These are phyloP conservation scores for Penicillium freii DNA, from an alignment of 2,329 filamentous ascomycete species.

Conservation along the genomic window DNA sequence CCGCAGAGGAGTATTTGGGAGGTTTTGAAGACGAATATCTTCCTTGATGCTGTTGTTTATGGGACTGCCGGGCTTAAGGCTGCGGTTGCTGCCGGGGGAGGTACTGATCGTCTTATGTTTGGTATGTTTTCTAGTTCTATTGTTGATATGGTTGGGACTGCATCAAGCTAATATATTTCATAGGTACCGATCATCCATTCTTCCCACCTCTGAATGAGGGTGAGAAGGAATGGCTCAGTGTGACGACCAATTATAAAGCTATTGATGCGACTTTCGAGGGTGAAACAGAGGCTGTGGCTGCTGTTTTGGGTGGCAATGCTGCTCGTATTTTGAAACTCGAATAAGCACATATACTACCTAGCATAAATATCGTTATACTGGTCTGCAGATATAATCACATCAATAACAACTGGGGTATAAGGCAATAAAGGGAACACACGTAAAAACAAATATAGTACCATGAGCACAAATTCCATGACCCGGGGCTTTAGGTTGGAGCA, in stretches of 20 bases:
- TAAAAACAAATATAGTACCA: not conserved
- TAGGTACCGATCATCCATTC: slow-evolving; percentile 48
- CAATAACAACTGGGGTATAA: not conserved
- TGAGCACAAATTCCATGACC: not conserved
- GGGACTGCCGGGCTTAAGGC: slow-evolving; percentile 62
- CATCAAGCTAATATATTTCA: slow-evolving; percentile 4
- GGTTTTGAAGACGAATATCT: slow-evolving; percentile 71
- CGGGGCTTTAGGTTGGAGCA: not conserved
- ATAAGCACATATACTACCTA: slow-evolving; percentile 2
- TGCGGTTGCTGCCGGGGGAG: slow-evolving; percentile 68
- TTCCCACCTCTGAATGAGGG: slow-evolving; percentile 42
- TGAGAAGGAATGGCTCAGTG: slow-evolving; percentile 45
- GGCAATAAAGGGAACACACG: not conserved
- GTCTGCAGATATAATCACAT: not conserved
- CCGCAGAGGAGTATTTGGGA: slow-evolving; percentile 62
- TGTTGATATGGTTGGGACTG: not conserved
- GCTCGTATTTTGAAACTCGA: slow-evolving; percentile 42
- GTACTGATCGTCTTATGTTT: slow-evolving; percentile 43
- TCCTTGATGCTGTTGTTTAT: slow-evolving; percentile 68
- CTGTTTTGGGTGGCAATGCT: slow-evolving; percentile 47
- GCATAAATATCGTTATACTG: not conserved
- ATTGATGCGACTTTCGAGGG: slow-evolving; percentile 40
- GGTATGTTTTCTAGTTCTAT: slow-evolving; percentile 26
- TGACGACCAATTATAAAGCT: slow-evolving; percentile 48
- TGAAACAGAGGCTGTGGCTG: slow-evolving; percentile 32